These are phyloP conservation scores for Calocybe cyanea DNA, from an alignment of 768 basidiomycete genomes.

Conservation along the genomic window DNA sequence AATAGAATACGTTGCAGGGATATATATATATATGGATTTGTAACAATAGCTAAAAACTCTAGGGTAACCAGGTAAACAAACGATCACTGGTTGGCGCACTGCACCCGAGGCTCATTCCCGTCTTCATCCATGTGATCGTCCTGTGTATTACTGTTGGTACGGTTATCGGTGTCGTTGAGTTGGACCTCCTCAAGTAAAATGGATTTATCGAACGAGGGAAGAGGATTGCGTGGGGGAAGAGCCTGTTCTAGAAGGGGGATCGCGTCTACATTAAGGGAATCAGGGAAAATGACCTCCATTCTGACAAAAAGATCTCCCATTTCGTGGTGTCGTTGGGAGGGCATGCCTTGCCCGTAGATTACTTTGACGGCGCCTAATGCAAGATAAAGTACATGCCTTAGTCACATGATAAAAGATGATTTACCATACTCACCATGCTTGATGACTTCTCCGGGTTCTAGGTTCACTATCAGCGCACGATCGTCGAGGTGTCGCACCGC, in stretches of 20 bases:
- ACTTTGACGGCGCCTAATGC: slow-evolving; percentile 79
- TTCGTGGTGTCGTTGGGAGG: slow-evolving; percentile 96
- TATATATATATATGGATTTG: slow-evolving; percentile 31
- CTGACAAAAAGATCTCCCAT: slow-evolving; percentile 90
- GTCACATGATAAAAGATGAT: not conserved
- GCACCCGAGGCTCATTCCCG: slow-evolving; percentile 86
- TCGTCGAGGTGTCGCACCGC: slow-evolving; percentile 93
- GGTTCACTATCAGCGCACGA: slow-evolving; percentile 75
- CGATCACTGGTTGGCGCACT: slow-evolving; percentile 86
- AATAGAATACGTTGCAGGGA: slow-evolving; percentile 29
- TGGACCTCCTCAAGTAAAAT: slow-evolving; percentile 79
- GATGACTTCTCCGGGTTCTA: slow-evolving; percentile 86
- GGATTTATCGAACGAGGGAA: slow-evolving; percentile 66
- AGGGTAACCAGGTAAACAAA: slow-evolving; percentile 2
- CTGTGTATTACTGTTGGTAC: slow-evolving; percentile 46
- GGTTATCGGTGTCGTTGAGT: slow-evolving; percentile 74
- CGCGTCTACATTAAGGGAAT: slow-evolving; percentile 59
- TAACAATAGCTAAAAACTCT: slow-evolving; percentile 26
- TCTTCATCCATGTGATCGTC: slow-evolving; percentile 95
- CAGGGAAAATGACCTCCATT: slow-evolving; percentile 87
- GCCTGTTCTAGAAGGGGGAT: slow-evolving; percentile 80
- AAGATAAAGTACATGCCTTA: slow-evolving; percentile 4
- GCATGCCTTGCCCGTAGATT: slow-evolving; percentile 96
- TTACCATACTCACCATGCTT: slow-evolving; percentile 74
- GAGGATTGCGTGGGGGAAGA: slow-evolving; percentile 70